Evolutionary conservation across 192 early-diverging fungal species (phyloP).

Genomic region (Backusella australiensis): DNA sequence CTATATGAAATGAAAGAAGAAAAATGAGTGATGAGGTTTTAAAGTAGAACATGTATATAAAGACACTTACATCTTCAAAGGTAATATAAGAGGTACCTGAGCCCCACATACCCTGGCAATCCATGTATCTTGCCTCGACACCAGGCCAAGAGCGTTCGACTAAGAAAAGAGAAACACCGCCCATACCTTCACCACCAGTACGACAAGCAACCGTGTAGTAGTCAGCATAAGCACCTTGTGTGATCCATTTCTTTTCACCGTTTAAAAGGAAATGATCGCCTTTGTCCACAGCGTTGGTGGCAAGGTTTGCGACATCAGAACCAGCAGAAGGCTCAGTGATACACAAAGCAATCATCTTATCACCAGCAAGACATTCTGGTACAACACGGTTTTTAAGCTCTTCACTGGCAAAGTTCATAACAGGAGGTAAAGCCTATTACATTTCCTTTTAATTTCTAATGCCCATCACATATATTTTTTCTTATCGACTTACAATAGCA

Average conservation of each 20-base stretch:
- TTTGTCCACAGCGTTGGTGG: slow-evolving; percentile 67
- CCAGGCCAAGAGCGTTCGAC: slow-evolving; percentile 85
- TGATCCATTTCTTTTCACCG: slow-evolving; percentile 98
- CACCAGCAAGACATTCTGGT: slow-evolving; percentile 58
- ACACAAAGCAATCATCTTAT: slow-evolving; percentile 75
- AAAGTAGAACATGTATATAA: neutral
- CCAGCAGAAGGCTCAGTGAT: slow-evolving; percentile 81
- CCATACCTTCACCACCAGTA: slow-evolving; percentile 86
- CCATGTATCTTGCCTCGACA: slow-evolving; percentile 83
- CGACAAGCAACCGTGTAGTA: slow-evolving; percentile 81
- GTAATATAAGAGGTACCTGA: slow-evolving; percentile 86
- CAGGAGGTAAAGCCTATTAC: slow-evolving; percentile 55
- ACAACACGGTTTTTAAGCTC: slow-evolving; percentile 65
- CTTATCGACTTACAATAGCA: slow-evolving; percentile 13
- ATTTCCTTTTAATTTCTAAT: neutral
- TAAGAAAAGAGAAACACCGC: slow-evolving; percentile 79
- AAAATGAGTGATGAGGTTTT: neutral
- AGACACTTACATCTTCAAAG: slow-evolving; percentile 68
- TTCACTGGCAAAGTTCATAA: slow-evolving; percentile 67
- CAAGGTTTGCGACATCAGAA: slow-evolving; percentile 72
- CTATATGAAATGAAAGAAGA: neutral
- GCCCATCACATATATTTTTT: neutral
- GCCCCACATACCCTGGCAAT: slow-evolving; percentile 91
- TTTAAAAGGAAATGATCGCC: slow-evolving; percentile 77
- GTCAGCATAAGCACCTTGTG: slow-evolving; percentile 93